These are phyloP conservation scores for Bacidia gigantensis DNA, from an alignment of 495 filamentous ascomycete species.

Conservation along the genomic window DNA sequence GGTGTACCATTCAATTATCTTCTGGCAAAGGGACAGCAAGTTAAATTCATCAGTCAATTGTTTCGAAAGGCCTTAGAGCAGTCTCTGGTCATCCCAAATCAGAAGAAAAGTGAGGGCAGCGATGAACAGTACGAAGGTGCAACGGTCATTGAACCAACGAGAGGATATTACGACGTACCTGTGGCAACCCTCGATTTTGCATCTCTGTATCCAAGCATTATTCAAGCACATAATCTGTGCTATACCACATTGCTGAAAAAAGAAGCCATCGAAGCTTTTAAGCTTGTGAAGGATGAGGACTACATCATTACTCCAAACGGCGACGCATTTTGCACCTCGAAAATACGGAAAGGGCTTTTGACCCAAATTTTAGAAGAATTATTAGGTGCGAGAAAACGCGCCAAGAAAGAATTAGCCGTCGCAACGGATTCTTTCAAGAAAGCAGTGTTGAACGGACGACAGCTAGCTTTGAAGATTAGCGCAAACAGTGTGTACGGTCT, in stretches of 20 bases:
- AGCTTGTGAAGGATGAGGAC: conserved; percentile 71
- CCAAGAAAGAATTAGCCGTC: conserved; percentile 76
- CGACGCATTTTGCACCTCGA: conserved; percentile 81
- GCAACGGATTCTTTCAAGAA: conserved; percentile 97
- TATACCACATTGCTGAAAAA: conserved; percentile 82
- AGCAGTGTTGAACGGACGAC: conserved; percentile 92
- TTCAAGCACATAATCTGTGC: conserved; percentile 96
- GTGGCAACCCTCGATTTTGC: conserved; percentile 98
- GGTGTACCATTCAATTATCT: conserved; percentile 96
- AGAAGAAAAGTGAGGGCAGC: conserved; percentile 39
- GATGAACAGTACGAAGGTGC: conserved; percentile 94
- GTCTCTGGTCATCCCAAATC: conserved; percentile 82
- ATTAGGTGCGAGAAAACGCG: conserved; percentile 74
- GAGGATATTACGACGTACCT: conserved; percentile 85
- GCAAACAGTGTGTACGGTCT: conserved; percentile 98
- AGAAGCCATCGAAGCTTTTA: conserved; percentile 61
- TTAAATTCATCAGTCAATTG: conserved; percentile 94
- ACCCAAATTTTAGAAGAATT: conserved; percentile 93
- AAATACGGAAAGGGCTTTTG: conserved; percentile 81
- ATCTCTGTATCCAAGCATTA: conserved; percentile 95
- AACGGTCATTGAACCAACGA: conserved; percentile 89
- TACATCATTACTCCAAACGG: conserved; percentile 92
- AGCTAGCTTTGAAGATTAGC: conserved; percentile 90
- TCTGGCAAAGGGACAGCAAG: conserved; percentile 82
- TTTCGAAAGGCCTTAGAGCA: conserved; percentile 91